phyloP scores from a whole-genome alignment of 192 early-diverging fungal species.

The Coemansia sp. region DNA sequence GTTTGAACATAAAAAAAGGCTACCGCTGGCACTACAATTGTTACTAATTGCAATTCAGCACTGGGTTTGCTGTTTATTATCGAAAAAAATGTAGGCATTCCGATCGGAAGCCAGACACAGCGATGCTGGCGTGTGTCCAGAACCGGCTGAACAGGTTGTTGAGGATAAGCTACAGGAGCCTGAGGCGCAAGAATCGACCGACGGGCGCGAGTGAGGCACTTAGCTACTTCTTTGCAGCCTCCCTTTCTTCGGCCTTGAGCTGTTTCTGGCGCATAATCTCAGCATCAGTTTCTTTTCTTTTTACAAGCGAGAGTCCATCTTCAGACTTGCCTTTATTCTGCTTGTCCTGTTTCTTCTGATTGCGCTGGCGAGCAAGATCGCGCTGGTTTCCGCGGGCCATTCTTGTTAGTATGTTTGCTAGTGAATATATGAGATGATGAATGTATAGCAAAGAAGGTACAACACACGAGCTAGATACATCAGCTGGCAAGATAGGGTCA shows the following conservation, averaged over 20 bases:
- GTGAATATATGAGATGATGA: constrained; percentile 1
- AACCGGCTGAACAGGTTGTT: background rate
- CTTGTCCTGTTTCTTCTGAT: constrained; percentile 51
- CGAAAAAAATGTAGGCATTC: constrained; percentile 3
- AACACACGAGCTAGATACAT: background rate
- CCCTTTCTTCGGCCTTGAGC: constrained; percentile 6
- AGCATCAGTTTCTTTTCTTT: constrained; percentile 48
- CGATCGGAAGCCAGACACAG: constrained; percentile 3
- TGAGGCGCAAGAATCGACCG: background rate
- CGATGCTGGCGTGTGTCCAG: no score
- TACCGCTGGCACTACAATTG: background rate
- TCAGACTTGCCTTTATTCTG: constrained; percentile 28
- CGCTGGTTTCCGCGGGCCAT: constrained; percentile 60
- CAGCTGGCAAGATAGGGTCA: no score
- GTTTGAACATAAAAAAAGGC: background rate
- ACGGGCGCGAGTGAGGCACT: background rate
- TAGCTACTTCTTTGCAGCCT: background rate
- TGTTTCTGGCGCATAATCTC: constrained; percentile 55
- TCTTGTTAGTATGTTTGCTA: constrained; percentile 4
- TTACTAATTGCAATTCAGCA: background rate
- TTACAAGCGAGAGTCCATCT: constrained; percentile 25
- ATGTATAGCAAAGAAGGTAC: background rate
- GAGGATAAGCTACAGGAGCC: background rate
- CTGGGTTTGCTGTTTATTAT: background rate
- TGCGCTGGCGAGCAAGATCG: constrained; percentile 49